A percentile compares a stretch with the other conserved stretches of the same genome.
phyloP scores from a whole-genome alignment of 306 rosid genomes.

The Rubus parviflorus region DNA sequence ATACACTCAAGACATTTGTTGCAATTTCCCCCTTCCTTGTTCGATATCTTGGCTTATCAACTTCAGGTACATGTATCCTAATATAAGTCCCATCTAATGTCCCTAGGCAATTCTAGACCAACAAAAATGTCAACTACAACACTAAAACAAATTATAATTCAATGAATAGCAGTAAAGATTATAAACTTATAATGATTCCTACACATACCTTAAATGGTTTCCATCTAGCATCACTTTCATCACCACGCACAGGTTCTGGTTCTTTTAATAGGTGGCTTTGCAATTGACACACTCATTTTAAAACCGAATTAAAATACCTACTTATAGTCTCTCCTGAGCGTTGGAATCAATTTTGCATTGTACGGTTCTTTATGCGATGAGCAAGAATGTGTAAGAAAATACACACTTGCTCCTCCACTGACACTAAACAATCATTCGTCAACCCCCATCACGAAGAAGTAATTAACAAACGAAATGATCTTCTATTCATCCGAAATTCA shows the following conservation, averaged over 20 bases:
- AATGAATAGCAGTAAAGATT: background rate
- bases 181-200: background rate
- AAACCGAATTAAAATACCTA: background rate
- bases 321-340: background rate
- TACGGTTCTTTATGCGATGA: slow-evolving; percentile 1
- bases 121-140: background rate
- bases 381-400: background rate
- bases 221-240: background rate
- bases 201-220: background rate
- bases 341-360: background rate
- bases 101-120: background rate
- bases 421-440: background rate
- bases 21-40: background rate
- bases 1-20: background rate
- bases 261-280: background rate
- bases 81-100: background rate
- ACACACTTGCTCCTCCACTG: background rate
- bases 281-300: background rate
- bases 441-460: background rate
- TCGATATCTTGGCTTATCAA: background rate
- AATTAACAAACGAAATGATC: background rate
- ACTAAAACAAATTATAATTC: background rate
- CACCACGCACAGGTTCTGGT: background rate
- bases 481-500: background rate
- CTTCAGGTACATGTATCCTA: background rate